Conservation (phyloP, 78 protist species). For the Dictyostelium purpureum region DNA sequence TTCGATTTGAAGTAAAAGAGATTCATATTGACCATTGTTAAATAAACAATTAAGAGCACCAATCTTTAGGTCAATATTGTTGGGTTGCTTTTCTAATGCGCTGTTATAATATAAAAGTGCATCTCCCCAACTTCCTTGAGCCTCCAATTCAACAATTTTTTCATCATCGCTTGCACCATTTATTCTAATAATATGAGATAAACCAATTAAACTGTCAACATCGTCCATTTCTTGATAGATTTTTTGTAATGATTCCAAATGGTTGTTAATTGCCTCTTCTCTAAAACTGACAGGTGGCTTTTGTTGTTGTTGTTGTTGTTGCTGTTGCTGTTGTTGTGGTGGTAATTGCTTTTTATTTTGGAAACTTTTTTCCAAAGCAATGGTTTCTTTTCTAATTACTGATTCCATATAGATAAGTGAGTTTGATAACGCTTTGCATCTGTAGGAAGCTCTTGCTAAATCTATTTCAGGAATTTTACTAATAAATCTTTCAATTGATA, state of each 20-base stretch:
- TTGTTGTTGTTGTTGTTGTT: not conserved
- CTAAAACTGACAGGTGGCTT: not conserved
- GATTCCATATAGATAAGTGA: conserved; percentile 61
- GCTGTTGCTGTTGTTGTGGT: not conserved
- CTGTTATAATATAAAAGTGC: conserved; percentile 38
- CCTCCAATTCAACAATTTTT: conserved; percentile 39
- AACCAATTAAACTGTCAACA: conserved; percentile 40
- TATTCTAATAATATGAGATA: not conserved
- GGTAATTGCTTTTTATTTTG: not conserved
- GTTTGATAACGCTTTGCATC: conserved; percentile 51
- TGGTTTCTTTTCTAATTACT: conserved; percentile 23
- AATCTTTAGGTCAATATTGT: not conserved
- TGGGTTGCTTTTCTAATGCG: conserved; percentile 12
- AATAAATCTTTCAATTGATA: conserved; percentile 14
- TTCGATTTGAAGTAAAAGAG: conserved; percentile 16
- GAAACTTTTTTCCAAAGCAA: not conserved
- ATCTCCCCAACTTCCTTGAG: conserved; percentile 55
- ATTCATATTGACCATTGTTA: conserved; percentile 48
- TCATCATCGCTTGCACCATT: not conserved
- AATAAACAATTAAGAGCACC: conserved; percentile 41
- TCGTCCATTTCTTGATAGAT: conserved; percentile 64
- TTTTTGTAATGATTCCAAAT: conserved; percentile 14
- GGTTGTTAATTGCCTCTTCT: conserved; percentile 11
- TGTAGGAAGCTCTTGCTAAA: conserved; percentile 49
- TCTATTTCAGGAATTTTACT: conserved; percentile 37